phyloP scores from a whole-genome alignment of 768 basidiomycete genomes.

The Kondoa subrosea region DNA sequence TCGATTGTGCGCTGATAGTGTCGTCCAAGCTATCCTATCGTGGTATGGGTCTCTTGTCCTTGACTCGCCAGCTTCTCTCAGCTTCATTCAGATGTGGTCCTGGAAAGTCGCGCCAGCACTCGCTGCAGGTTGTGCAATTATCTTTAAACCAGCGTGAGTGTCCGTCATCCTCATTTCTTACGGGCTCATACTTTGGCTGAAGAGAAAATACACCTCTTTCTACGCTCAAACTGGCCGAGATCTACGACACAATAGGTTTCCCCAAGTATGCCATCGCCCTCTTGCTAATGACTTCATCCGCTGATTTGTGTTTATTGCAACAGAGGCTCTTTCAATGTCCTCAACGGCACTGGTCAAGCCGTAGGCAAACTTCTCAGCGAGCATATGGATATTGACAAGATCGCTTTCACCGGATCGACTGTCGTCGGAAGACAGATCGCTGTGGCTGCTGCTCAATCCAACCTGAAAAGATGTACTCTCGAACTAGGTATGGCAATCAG shows the following conservation, averaged over 20 bases:
- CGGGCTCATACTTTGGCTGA: too few relatives aligned
- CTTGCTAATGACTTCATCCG: too few relatives aligned
- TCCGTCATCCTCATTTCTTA: too few relatives aligned
- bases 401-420: conserved; percentile 29
- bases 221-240: too few relatives aligned
- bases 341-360: conserved; percentile 18
- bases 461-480: conserved; percentile 25
- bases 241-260: too few relatives aligned
- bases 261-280: too few relatives aligned
- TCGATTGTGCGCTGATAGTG: neutral
- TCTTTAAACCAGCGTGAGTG: conserved; percentile 96
- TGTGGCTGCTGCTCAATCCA: conserved; percentile 20
- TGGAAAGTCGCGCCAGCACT: conserved; percentile 92
- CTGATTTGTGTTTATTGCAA: too few relatives aligned
- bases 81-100: conserved; percentile 51
- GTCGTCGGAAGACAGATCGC: conserved; percentile 16
- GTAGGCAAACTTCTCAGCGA: conserved; percentile 22
- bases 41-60: neutral
- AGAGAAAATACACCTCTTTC: too few relatives aligned
- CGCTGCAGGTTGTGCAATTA: conserved; percentile 76
- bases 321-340: conserved; percentile 23
- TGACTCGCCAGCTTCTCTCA: conserved; percentile 27
- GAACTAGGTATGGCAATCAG: conserved; percentile 20
- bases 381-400: conserved; percentile 24
- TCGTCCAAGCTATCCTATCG: neutral